These are phyloP conservation scores for Exophiala alcalophila DNA, from an alignment of 2,329 filamentous ascomycete genomes.

Conservation along the genomic window DNA sequence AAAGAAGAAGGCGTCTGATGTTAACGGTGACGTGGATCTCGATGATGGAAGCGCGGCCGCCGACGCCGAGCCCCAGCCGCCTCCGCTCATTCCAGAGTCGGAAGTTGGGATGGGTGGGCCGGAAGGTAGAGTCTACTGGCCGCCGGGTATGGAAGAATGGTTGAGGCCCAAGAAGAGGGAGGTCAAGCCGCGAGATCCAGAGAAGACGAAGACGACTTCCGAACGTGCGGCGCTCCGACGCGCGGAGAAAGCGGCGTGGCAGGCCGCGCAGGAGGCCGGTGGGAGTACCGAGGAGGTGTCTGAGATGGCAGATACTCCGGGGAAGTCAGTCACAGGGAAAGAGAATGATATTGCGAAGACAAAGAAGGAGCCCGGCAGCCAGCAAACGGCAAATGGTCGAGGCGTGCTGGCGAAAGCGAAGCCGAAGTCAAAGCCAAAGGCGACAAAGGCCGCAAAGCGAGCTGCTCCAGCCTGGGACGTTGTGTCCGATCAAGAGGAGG, in stretches of 20 bases:
- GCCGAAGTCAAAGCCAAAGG: too few relatives aligned
- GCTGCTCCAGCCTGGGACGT: slow-evolving; percentile 17
- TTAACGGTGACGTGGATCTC: slow-evolving; percentile 38
- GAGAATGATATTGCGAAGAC: too few relatives aligned
- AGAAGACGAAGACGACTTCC: slow-evolving; percentile 37
- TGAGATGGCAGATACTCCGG: slow-evolving; percentile 4
- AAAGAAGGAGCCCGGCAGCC: too few relatives aligned
- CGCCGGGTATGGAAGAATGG: slow-evolving; percentile 85
- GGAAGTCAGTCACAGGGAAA: too few relatives aligned
- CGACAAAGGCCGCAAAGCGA: slow-evolving; percentile 6
- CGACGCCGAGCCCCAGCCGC: slow-evolving; percentile 37
- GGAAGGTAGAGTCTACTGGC: slow-evolving; percentile 83
- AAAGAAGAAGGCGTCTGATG: slow-evolving; percentile 40
- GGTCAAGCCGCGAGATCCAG: slow-evolving; percentile 48
- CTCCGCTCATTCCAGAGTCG: slow-evolving; percentile 56
- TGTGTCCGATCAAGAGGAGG: slow-evolving; percentile 7
- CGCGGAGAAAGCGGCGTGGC: slow-evolving; percentile 31
- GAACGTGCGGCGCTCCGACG: slow-evolving; percentile 32
- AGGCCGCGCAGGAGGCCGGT: slow-evolving; percentile 26
- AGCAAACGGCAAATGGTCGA: too few relatives aligned
- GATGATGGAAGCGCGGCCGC: slow-evolving; percentile 43
- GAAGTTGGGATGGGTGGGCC: slow-evolving; percentile 85
- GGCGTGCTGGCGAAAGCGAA: too few relatives aligned
- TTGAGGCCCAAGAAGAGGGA: slow-evolving; percentile 74
- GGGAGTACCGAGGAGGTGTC: too few relatives aligned